Evolutionary conservation across 75 land plant species (phyloP).

Genomic region (Isoetes taiwanensis): DNA sequence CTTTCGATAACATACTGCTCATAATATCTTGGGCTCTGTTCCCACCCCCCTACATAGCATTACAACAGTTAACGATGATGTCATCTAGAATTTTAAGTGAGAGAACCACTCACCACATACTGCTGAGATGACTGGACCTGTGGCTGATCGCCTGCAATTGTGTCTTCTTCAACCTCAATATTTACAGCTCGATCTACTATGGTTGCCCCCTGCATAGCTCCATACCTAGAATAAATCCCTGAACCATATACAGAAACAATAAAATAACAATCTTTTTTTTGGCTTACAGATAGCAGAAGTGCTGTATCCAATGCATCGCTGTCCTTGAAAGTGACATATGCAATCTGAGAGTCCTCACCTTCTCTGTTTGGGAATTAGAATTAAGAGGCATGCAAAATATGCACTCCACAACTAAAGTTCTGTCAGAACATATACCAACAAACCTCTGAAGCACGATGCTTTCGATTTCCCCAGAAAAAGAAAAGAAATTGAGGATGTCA

Average conservation of each 20-base stretch:
- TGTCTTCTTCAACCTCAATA: conserved; percentile 34
- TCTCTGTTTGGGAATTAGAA: conserved; percentile 23
- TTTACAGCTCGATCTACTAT: conserved; percentile 55
- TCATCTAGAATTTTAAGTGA: neutral
- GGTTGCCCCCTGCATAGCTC: conserved; percentile 54
- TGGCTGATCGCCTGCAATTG: neutral
- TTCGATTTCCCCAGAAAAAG: conserved; percentile 52
- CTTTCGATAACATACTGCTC: conserved; percentile 66
- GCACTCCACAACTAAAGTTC: neutral
- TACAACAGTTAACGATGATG: conserved; percentile 13
- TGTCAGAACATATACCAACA: neutral
- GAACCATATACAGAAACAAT: neutral
- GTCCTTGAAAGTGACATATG: conserved; percentile 68
- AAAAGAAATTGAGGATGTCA: conserved; percentile 50
- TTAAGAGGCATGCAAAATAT: too few relatives aligned
- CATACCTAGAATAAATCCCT: neutral
- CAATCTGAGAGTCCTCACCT: conserved; percentile 46
- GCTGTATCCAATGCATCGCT: conserved; percentile 63
- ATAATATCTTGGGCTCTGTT: conserved; percentile 70
- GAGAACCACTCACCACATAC: conserved; percentile 17
- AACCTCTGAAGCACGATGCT: conserved; percentile 41
- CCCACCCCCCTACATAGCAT: conserved; percentile 10
- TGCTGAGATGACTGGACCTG: neutral
- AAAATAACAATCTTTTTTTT: neutral
- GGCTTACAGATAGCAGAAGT: conserved; percentile 45